Evolutionary conservation across 306 rosid genomes (phyloP).

Genomic region (Cucurbita maxima): DNA sequence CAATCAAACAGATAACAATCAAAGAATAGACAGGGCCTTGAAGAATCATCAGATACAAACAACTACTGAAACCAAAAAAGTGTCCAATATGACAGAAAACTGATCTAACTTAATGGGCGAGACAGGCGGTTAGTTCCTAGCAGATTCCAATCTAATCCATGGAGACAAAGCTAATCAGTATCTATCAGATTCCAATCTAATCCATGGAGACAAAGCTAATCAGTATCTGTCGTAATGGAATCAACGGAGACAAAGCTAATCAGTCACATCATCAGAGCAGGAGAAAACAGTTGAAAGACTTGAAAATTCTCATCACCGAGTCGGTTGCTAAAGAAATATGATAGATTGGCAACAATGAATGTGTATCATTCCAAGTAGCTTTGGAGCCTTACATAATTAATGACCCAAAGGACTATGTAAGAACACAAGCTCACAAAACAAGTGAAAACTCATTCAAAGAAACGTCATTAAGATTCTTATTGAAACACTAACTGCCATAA

Average conservation of each 20-base stretch:
- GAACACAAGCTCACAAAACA: background rate
- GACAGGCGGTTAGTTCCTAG: background rate
- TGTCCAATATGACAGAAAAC: background rate
- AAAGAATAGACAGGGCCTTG: background rate
- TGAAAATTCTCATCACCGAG: background rate
- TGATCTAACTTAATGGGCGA: background rate
- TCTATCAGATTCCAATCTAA: background rate
- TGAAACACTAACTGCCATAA: slow-evolving; percentile 43
- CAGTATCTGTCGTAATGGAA: background rate
- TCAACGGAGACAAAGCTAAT: background rate
- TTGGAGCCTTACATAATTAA: background rate
- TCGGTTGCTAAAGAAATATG: background rate
- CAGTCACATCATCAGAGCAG: background rate
- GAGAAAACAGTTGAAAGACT: background rate
- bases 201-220: background rate
- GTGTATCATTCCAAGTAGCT: background rate
- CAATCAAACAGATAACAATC: background rate
- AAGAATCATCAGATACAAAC: background rate
- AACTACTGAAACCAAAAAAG: background rate
- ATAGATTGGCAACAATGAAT: background rate
- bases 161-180: background rate
- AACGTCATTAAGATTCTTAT: slow-evolving; percentile 22
- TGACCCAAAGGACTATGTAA: background rate
- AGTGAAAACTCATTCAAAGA: background rate
- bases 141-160: background rate